These are phyloP conservation scores for Castanea mollissima DNA, from an alignment of 306 rosid species.

Conservation along the genomic window DNA sequence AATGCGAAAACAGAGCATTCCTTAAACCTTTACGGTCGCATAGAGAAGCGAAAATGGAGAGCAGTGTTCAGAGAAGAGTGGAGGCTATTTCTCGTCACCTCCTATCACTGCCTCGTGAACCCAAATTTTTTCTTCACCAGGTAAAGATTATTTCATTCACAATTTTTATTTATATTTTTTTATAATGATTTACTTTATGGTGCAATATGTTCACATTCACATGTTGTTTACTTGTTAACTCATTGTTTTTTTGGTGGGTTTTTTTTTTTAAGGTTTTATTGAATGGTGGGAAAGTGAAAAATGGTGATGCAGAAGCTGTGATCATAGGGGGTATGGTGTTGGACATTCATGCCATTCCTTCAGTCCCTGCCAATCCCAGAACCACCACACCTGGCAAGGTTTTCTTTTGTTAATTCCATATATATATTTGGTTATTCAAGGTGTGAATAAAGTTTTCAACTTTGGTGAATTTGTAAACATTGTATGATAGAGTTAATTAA, in stretches of 20 bases:
- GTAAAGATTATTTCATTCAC: conserved; percentile 16
- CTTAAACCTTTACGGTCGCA: background rate
- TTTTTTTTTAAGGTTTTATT: conserved; percentile 10
- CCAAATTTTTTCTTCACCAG: conserved; percentile 16
- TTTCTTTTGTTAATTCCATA: background rate
- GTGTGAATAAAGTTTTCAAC: background rate
- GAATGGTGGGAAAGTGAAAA: conserved; percentile 27
- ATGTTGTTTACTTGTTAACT: background rate
- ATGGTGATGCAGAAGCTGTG: conserved; percentile 47
- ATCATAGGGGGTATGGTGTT: conserved; percentile 89
- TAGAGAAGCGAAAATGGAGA: conserved; percentile 23
- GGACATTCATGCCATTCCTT: conserved; percentile 73
- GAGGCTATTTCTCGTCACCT: conserved; percentile 38
- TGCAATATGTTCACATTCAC: background rate
- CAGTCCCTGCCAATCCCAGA: conserved; percentile 32
- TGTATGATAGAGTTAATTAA: background rate
- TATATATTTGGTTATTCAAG: background rate
- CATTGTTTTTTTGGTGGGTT: conserved; percentile 2
- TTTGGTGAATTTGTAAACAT: background rate
- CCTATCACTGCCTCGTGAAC: background rate
- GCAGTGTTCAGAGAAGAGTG: conserved; percentile 33
- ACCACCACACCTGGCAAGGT: conserved; percentile 82
- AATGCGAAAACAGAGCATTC: too few relatives aligned
- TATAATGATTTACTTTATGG: background rate
- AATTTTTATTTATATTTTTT: background rate